Percentiles rank a stretch among this genome's conserved stretches.
Evolutionary conservation across 805 yeast genomes (phyloP).

Genomic region (Saccharomycopsis fibuligera): DNA sequence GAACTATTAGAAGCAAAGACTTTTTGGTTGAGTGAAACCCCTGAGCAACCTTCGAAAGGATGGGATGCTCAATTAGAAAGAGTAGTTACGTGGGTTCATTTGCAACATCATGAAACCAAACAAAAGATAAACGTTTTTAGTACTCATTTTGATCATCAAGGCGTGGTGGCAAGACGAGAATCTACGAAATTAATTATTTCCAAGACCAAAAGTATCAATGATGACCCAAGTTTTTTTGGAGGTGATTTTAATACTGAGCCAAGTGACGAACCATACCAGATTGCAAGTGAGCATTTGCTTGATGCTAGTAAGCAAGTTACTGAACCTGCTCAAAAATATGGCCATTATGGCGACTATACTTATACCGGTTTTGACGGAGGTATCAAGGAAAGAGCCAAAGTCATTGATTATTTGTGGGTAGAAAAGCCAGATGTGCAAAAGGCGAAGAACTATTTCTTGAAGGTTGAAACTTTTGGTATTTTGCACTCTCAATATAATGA

Average conservation of each 20-base stretch:
- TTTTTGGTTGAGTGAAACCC: slow-evolving; percentile 50
- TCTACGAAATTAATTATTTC: slow-evolving; percentile 40
- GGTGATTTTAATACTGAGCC: slow-evolving; percentile 55
- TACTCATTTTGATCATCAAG: slow-evolving; percentile 47
- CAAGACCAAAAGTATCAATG: slow-evolving; percentile 30
- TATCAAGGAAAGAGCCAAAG: slow-evolving; percentile 27
- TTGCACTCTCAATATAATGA: slow-evolving; percentile 32
- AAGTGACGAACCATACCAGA: slow-evolving; percentile 36
- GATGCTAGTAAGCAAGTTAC: slow-evolving; percentile 27
- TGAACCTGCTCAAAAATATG: slow-evolving; percentile 32
- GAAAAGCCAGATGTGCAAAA: slow-evolving; percentile 13
- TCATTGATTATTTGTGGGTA: slow-evolving; percentile 28
- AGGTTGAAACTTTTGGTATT: slow-evolving; percentile 30
- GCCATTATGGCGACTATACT: slow-evolving; percentile 40
- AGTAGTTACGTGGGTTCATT: slow-evolving; percentile 32
- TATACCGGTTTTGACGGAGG: slow-evolving; percentile 35
- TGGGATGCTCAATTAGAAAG: slow-evolving; percentile 43
- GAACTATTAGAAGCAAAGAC: slow-evolving; percentile 35
- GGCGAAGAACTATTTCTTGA: slow-evolving; percentile 7
- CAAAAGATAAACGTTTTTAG: slow-evolving; percentile 31
- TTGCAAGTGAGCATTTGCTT: slow-evolving; percentile 31
- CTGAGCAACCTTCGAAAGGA: slow-evolving; percentile 44
- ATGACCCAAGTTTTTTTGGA: slow-evolving; percentile 37
- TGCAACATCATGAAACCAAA: slow-evolving; percentile 23
- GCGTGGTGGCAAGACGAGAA: slow-evolving; percentile 38